Base-by-base conservation (phyloP, 2,329 filamentous ascomycete genomes). In the Fusarium luffae region DNA sequence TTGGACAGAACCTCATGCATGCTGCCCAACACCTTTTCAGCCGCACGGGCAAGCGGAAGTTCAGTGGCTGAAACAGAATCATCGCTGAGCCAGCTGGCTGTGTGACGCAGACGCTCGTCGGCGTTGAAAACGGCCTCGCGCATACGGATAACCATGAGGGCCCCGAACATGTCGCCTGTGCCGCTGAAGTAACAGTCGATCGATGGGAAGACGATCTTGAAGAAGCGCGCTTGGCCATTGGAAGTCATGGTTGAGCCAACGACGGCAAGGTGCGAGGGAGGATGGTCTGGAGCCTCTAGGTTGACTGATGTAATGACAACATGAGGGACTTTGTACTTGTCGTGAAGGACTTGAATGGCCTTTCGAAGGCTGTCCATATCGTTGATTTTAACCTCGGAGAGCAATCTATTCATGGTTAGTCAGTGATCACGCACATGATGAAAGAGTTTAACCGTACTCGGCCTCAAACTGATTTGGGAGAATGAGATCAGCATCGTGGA, bases 121-220 rank as follows among this genome's bases (percentile, higher is more conserved):
- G 83, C 80, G 32, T 71, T 50, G 48, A 66, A 71, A 3, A 93
- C 91, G 27, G 93, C 94, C 83, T 98, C 93, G 61, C 95, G 90
- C 76, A 99, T 89, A 30, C 95, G 90, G 42, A 93, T 93, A 2
- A 97, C 89, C 77, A 93, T 94, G 47, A 99, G 85, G 10, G 95
- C 95, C 30, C 94, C 95, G 77, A 99, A 98, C 95, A 99, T 98
- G 82, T 99, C 96, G 48, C 96, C 96, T 0, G 97, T 98, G 42
- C 96, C 96, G 74, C 92, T 94, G 81, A 98, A 99, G 85, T 96
- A 97, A 81, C 94, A 93, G 77, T 97, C 92, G 63, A 98, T 90
- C 28, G 91, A 88, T 0, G 95, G 94, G 59, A 98, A 93, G 59
- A 92, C 89, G 75, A 98, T 90, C 75, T 91, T 90, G 85, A 98